These are phyloP conservation scores for Ciborinia camelliae DNA, from an alignment of 2,329 filamentous ascomycete genomes.

Conservation along the genomic window DNA sequence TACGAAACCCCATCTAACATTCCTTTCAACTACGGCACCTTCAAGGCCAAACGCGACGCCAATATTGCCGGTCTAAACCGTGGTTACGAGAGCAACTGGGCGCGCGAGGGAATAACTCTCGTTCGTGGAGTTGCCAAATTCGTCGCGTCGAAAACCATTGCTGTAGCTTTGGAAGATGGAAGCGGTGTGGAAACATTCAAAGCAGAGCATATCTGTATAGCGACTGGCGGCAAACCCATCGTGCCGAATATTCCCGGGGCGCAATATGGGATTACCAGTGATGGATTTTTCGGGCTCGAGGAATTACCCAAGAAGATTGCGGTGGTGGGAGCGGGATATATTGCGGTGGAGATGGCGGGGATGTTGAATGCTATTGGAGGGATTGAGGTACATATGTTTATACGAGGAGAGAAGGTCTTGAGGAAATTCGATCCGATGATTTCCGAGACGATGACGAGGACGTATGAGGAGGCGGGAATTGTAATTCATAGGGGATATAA, in stretches of 20 bases:
- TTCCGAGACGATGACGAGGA: conserved; percentile 49
- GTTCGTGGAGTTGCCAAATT: conserved; percentile 48
- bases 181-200: conserved; percentile 40
- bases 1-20: conserved; percentile 45
- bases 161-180: conserved; percentile 44
- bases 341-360: conserved; percentile 44
- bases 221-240: conserved; percentile 46
- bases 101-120: conserved; percentile 47
- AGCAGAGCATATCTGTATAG: conserved; percentile 47
- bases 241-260: conserved; percentile 43
- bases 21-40: conserved; percentile 44
- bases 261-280: conserved; percentile 49
- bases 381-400: conserved; percentile 50
- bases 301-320: conserved; percentile 49
- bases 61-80: conserved; percentile 45
- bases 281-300: conserved; percentile 50
- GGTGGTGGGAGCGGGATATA: conserved; percentile 46
- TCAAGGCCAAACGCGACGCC: conserved; percentile 47
- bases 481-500: conserved; percentile 46
- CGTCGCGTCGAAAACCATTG: conserved; percentile 43
- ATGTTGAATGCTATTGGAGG: conserved; percentile 47
- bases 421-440: conserved; percentile 52
- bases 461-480: conserved; percentile 48
- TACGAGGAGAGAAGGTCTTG: conserved; percentile 46
- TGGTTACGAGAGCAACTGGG: conserved; percentile 49